phyloP scores from a whole-genome alignment of 2,329 filamentous ascomycete species.

The Hymenoscyphus fructigenus region DNA sequence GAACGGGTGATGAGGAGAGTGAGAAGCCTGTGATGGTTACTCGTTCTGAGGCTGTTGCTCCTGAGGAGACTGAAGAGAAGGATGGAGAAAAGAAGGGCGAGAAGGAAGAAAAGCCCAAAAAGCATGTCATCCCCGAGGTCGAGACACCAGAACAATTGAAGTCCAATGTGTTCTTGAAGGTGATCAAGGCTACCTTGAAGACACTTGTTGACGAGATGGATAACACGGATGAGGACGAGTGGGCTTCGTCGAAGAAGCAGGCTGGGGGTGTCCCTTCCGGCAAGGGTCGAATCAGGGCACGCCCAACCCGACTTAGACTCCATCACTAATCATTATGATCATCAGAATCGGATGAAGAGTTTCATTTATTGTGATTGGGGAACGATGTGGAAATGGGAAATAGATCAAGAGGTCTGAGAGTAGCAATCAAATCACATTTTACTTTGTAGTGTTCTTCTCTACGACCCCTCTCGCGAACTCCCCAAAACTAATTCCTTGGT shows the following conservation, averaged over 20 bases:
- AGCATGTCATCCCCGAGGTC: constrained; percentile 19
- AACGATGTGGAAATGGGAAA: background rate
- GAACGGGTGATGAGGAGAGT: constrained; percentile 47
- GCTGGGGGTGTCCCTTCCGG: background rate
- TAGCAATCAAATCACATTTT: background rate
- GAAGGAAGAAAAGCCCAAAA: constrained; percentile 10
- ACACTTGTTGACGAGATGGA: constrained; percentile 33
- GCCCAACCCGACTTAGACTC: no score
- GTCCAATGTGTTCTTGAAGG: constrained; percentile 27
- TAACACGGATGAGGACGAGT: constrained; percentile 21
- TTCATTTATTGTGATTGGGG: background rate
- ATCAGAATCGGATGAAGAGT: no score
- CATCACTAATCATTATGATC: no score
- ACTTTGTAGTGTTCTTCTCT: constrained; percentile 38
- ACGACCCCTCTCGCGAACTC: constrained; percentile 59
- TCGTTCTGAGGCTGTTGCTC: constrained; percentile 1
- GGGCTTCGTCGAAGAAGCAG: constrained; percentile 1
- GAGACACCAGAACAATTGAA: constrained; percentile 23
- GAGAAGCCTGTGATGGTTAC: constrained; percentile 37
- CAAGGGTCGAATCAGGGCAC: no score
- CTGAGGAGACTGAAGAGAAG: background rate
- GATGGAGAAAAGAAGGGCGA: constrained; percentile 42
- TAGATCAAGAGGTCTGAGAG: background rate
- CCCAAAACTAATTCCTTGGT: constrained; percentile 68
- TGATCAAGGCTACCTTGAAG: constrained; percentile 22